phyloP scores from a whole-genome alignment of 352 stramenopile genomes.

The Phytophthora macrochlamydospora region DNA sequence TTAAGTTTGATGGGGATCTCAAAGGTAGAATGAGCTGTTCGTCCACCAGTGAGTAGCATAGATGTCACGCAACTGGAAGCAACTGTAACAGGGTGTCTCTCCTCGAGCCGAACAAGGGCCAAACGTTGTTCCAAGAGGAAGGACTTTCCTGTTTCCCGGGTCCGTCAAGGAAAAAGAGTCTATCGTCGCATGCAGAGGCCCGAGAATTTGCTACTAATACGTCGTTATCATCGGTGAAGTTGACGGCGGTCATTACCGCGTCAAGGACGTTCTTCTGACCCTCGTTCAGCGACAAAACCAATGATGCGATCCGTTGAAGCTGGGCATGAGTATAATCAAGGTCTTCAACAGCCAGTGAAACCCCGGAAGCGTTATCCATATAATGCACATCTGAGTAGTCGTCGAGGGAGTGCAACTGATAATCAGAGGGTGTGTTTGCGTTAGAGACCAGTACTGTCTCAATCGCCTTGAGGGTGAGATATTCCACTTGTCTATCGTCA shows the following conservation, averaged over 20 bases:
- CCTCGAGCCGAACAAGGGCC: slow-evolving; percentile 19
- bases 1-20: slow-evolving; percentile 25
- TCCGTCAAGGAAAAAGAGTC: slow-evolving; percentile 34
- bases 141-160: slow-evolving; percentile 41
- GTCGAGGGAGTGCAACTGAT: neutral
- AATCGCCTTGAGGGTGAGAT: neutral
- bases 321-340: neutral
- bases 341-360: neutral
- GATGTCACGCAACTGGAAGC: slow-evolving; percentile 41
- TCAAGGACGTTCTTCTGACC: neutral
- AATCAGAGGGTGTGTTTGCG: neutral
- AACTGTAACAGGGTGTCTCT: slow-evolving; percentile 26
- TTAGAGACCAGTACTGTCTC: neutral
- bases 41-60: slow-evolving; percentile 27
- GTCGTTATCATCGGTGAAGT: slow-evolving; percentile 1
- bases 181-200: too few species aligned
- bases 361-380: too few species aligned
- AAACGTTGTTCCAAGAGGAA: slow-evolving; percentile 32
- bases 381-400: neutral
- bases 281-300: neutral
- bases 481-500: neutral
- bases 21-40: slow-evolving; percentile 42
- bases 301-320: neutral
- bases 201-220: too few species aligned
- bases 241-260: neutral